Conservation (phyloP, 331 rosid species). For the Erythrophleum ivorense region DNA sequence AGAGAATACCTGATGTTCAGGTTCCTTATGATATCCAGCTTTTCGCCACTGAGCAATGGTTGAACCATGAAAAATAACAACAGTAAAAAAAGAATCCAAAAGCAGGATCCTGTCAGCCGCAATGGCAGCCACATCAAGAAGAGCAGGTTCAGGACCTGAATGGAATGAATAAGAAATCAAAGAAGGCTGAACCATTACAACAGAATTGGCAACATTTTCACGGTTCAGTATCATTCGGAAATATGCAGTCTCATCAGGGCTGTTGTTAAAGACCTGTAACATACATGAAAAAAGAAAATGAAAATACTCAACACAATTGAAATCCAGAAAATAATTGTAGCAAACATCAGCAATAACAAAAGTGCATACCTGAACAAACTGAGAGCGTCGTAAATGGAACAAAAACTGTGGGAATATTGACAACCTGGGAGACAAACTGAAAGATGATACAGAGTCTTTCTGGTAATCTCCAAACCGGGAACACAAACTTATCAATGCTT, state of each 20-base stretch:
- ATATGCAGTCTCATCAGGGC: conserved; percentile 98
- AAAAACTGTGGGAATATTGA: conserved; percentile 97
- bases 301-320: conserved; percentile 9
- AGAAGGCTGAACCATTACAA: conserved; percentile 98
- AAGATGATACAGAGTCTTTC: conserved; percentile 83
- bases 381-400: conserved; percentile 94
- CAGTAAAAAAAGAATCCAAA: conserved; percentile 87
- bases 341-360: conserved; percentile 31
- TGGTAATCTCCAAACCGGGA: conserved; percentile 93
- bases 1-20: conserved; percentile 85
- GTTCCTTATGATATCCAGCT: conserved; percentile 87
- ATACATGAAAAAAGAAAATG: conserved; percentile 4
- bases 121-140: conserved; percentile 96
- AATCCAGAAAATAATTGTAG: conserved; percentile 28
- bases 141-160: conserved; percentile 89
- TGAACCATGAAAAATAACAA: conserved; percentile 93
- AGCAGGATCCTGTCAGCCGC: conserved; percentile 90
- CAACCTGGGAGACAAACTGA: conserved; percentile 94
- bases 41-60: conserved; percentile 98
- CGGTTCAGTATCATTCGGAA: conserved; percentile 95
- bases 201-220: conserved; percentile 92
- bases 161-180: conserved; percentile 92
- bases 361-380: conserved; percentile 84
- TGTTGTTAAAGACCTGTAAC: conserved; percentile 93
- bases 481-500: conserved; percentile 86